phyloP scores from a whole-genome alignment of 805 yeast genomes.

The Metschnikowia peoriensis region DNA sequence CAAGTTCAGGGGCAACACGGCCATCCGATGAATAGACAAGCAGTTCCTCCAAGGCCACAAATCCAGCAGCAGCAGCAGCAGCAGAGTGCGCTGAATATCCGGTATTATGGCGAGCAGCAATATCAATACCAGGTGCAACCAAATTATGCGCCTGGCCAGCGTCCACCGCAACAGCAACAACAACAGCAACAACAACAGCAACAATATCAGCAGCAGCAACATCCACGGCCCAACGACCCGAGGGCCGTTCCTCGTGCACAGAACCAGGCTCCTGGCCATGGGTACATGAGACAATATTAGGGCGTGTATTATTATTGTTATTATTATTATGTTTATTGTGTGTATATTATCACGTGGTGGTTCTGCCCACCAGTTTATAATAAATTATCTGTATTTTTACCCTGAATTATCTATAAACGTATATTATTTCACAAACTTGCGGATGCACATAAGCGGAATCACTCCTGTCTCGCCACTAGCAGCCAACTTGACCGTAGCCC shows the following conservation, averaged over 20 bases:
- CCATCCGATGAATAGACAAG: constrained; percentile 1
- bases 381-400: too few relatives aligned
- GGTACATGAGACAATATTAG: constrained; percentile 6
- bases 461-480: constrained; percentile 26
- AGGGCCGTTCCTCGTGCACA: constrained; percentile 2
- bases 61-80: constrained; percentile 3
- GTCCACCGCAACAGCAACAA: constrained; percentile 1
- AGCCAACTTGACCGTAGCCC: constrained; percentile 32
- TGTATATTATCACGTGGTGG: neutral
- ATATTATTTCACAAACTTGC: constrained; percentile 6
- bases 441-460: constrained; percentile 27
- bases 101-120: constrained; percentile 12
- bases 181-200: constrained; percentile 7
- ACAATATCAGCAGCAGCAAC: constrained; percentile 7
- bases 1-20: neutral
- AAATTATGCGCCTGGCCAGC: constrained; percentile 2
- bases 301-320: neutral
- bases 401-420: too few relatives aligned
- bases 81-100: constrained; percentile 6
- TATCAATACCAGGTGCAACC: constrained; percentile 13
- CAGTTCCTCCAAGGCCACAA: constrained; percentile 6
- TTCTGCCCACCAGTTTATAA: too few relatives aligned
- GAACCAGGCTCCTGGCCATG: neutral
- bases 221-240: constrained; percentile 2
- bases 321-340: neutral